Base-by-base conservation (phyloP, 2,329 filamentous ascomycete genomes). In the Talaromyces rugulosus region DNA sequence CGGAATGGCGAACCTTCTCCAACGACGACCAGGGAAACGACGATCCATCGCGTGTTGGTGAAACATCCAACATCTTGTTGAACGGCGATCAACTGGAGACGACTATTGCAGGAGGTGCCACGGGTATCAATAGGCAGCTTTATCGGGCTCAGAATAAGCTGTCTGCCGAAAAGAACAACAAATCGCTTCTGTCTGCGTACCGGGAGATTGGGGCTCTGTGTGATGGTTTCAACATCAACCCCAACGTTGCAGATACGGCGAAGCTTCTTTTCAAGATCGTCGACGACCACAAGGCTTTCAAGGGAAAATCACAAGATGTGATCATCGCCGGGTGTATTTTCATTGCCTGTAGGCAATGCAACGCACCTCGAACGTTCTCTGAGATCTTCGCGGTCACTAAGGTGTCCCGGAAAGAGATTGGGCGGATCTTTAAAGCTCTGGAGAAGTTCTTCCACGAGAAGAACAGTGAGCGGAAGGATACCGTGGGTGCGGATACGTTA, bases 1-100 rank as follows among this genome's bases (percentile, higher is more conserved):
- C 92, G 55, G 95, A 99, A 80, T 99, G 95, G 95, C 91, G 95
- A 74, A 99, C 95, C 0, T 99, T 99, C 79, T 92, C 93, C 73
- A 98, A 98, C 74, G 95, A 99, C 72, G 96, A 99, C 74, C 92
- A 96, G 76, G 92, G 91, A 71, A 93, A 91, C 72, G 96, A 98
- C 70, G 95, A 99, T 68, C 95, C 96, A 4, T 97, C 92, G 63
- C 95, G 95, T 92, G 94, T 99, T 67, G 95, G 95, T 81, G 95
- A 98, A 69, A 91, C 90, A 5, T 89, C 89, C 64, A 97, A 98
- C 72, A 89, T 91, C 59, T 87, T 99, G 51, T 84, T 96, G 62
- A 92, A 96, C 71, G 93, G 92, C 61, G 89, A 92, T 66, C 92
- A 96, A 78, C 87, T 97, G 53, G 87, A 93, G 72, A 97, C 93